phyloP scores from a whole-genome alignment of 257 asterid species.

The Thymus mandschuricus region DNA sequence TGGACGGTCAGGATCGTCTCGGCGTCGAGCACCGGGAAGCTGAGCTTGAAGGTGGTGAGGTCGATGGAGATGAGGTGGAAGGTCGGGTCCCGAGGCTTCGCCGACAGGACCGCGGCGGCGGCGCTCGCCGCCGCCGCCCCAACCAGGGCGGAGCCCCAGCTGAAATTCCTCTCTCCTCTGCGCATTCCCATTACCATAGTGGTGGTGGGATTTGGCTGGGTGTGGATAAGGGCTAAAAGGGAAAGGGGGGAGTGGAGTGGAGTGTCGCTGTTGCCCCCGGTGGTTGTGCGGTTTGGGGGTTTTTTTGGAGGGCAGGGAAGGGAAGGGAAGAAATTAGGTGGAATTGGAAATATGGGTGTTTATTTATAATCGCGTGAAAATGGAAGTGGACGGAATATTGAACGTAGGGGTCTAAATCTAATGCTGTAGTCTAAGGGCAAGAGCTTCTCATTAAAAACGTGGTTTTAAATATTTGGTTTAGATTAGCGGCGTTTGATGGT shows the following conservation, averaged over 20 bases:
- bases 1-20: conserved; percentile 82
- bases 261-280: not conserved
- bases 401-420: too few species aligned
- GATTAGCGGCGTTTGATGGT: too few species aligned
- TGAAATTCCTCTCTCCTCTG: conserved; percentile 46
- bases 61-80: conserved; percentile 87
- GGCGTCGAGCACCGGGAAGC: conserved; percentile 84
- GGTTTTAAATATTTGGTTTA: too few species aligned
- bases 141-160: conserved; percentile 82
- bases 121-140: conserved; percentile 83
- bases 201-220: not conserved
- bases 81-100: conserved; percentile 77
- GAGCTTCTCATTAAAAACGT: too few species aligned
- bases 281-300: not conserved
- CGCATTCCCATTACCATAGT: conserved; percentile 26
- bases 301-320: too few species aligned
- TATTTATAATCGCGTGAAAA: too few species aligned
- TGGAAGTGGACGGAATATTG: too few species aligned
- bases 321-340: too few species aligned
- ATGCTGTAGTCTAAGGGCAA: too few species aligned
- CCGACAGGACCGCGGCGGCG: not conserved
- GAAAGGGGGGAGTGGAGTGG: not conserved
- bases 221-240: conserved; percentile 10
- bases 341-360: too few species aligned
- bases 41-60: conserved; percentile 79